Conservation (phyloP, 2,329 filamentous ascomycete species). For the Diplodia seriata region DNA sequence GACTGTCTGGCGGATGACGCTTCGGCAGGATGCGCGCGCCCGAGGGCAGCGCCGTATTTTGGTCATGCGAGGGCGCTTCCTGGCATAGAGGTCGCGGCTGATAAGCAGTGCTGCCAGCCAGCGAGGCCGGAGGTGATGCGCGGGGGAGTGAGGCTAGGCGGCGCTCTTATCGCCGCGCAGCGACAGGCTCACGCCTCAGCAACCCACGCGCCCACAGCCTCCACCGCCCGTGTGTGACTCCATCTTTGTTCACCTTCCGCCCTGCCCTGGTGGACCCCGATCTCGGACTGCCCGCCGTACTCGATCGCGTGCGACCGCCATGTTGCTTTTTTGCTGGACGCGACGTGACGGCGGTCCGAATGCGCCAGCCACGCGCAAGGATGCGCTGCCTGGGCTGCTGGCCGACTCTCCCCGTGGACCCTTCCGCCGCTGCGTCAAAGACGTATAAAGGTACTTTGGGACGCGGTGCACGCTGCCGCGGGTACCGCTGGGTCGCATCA, state of each 20-base stretch:
- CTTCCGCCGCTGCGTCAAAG: not conserved
- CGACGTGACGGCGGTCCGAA: constrained; percentile 3
- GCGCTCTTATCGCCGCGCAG: constrained; percentile 5
- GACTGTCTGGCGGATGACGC: constrained; percentile 9
- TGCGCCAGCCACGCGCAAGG: constrained; percentile 17
- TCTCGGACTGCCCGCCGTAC: not conserved
- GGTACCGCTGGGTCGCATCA: not conserved
- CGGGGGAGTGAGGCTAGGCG: constrained; percentile 1
- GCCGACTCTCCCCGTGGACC: constrained; percentile 4
- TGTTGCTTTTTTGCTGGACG: not conserved
- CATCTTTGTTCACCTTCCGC: not conserved
- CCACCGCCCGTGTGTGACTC: not conserved
- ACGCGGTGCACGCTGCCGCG: not conserved
- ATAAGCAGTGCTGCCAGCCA: not conserved
- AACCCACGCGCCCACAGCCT: constrained; percentile 10
- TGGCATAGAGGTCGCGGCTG: not conserved
- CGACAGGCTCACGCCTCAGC: constrained; percentile 7
- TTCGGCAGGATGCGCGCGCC: not conserved
- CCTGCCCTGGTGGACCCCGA: not conserved
- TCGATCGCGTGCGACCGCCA: not conserved
- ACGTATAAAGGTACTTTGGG: constrained; percentile 1
- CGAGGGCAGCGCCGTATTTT: not conserved
- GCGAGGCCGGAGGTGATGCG: constrained; percentile 3
- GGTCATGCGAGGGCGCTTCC: not conserved
- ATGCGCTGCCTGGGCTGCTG: not conserved